phyloP scores from a whole-genome alignment of 2,329 filamentous ascomycete species.

The Fusarium musae region DNA sequence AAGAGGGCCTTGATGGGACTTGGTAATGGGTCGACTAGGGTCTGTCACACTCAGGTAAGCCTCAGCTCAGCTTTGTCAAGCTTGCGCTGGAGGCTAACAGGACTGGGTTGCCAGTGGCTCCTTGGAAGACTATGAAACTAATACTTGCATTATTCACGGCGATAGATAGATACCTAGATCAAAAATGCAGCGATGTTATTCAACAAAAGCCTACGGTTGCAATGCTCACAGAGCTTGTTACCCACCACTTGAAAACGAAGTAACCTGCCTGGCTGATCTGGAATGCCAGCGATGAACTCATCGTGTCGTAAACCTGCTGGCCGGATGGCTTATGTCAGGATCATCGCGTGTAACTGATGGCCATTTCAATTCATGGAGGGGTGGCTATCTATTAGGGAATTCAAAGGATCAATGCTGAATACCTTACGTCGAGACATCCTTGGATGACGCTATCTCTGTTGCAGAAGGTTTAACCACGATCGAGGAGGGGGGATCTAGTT shows the following conservation, averaged over 20 bases:
- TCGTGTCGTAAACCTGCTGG: slow-evolving; percentile 1
- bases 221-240: slow-evolving; percentile 14
- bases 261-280: slow-evolving; percentile 13
- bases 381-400: not conserved
- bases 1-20: slow-evolving; percentile 15
- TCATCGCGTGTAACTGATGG: slow-evolving; percentile 19
- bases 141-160: slow-evolving; percentile 27
- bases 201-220: not conserved
- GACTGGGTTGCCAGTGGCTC: slow-evolving; percentile 1
- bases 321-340: slow-evolving; percentile 29
- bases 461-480: slow-evolving; percentile 8
- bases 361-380: slow-evolving; percentile 2
- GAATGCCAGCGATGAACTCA: slow-evolving; percentile 20
- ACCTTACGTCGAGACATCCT: slow-evolving; percentile 7
- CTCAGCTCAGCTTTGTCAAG: slow-evolving; percentile 15
- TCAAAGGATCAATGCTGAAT: slow-evolving; percentile 1
- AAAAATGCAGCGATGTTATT: slow-evolving; percentile 20
- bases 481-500: not conserved
- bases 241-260: not conserved
- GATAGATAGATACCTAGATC: slow-evolving; percentile 25
- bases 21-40: slow-evolving; percentile 20
- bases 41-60: slow-evolving; percentile 1
- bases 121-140: slow-evolving; percentile 23
- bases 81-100: slow-evolving; percentile 1
- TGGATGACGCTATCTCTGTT: slow-evolving; percentile 37